These are phyloP conservation scores for Leishmania turanica DNA, from an alignment of 208 protist genomes.

Conservation along the genomic window DNA sequence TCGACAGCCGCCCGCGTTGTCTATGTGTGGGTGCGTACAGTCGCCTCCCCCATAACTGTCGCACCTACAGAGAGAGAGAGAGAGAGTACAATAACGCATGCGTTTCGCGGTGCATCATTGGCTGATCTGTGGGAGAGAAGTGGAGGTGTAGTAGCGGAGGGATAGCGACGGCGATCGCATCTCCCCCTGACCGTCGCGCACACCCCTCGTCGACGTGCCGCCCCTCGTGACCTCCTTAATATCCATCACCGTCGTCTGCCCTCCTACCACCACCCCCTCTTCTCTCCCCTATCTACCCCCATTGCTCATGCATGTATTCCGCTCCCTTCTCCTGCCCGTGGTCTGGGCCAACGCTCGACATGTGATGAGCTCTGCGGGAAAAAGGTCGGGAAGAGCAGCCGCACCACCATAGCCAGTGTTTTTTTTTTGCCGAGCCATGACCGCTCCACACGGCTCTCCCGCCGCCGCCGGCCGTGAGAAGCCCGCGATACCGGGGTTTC, in stretches of 20 bases:
- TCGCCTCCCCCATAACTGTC: background rate
- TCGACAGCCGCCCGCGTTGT: background rate
- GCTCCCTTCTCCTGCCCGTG: background rate
- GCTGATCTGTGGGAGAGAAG: background rate
- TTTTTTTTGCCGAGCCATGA: background rate
- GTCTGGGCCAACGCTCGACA: background rate
- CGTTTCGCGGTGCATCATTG: background rate
- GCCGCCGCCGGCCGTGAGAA: background rate
- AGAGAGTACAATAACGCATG: background rate
- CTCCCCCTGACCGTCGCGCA: background rate
- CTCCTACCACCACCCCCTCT: background rate
- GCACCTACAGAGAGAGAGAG: background rate
- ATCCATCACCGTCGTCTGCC: background rate
- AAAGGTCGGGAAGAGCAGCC: background rate
- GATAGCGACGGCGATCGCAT: background rate
- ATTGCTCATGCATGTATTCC: background rate
- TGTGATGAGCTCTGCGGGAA: background rate
- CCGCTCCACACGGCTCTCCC: background rate
- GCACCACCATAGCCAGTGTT: background rate
- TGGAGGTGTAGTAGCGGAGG: background rate
- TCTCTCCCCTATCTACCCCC: background rate
- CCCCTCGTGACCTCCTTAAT: background rate
- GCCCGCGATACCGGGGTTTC: constrained; percentile 29
- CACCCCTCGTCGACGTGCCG: background rate
- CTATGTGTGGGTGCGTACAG: background rate